phyloP scores from a whole-genome alignment of 176 grass and related monocot species.

The Triticum monococcum region DNA sequence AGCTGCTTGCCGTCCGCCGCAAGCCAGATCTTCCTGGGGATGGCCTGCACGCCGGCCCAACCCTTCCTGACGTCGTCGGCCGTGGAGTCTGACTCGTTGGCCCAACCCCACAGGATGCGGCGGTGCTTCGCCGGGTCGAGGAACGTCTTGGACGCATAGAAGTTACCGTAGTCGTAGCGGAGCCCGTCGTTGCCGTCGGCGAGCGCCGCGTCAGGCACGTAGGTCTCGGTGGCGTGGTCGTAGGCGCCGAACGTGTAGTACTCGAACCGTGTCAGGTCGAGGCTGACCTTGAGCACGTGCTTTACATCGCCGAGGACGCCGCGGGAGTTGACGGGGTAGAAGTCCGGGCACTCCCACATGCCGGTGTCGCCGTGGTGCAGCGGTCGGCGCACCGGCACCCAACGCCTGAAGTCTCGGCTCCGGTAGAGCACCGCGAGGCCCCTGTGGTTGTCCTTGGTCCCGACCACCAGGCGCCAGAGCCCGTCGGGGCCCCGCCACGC shows the following conservation, averaged over 20 bases:
- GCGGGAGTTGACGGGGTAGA: constrained; percentile 50
- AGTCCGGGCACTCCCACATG: constrained; percentile 96
- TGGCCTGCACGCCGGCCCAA: constrained; percentile 70
- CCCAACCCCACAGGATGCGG: constrained; percentile 71
- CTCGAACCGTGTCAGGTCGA: constrained; percentile 51
- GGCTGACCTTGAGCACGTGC: constrained; percentile 74
- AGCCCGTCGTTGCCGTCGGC: constrained; percentile 47
- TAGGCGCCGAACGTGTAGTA: constrained; percentile 71
- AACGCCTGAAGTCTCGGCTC: constrained; percentile 55
- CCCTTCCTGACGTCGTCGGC: constrained; percentile 44
- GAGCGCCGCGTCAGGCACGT: constrained; percentile 42
- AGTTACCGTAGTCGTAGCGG: constrained; percentile 76
- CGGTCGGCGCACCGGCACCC: constrained; percentile 11
- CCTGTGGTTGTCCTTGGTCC: constrained; percentile 40
- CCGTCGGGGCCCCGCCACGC: constrained; percentile 62
- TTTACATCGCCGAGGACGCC: not conserved
- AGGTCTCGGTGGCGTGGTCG: constrained; percentile 47
- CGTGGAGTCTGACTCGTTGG: constrained; percentile 63
- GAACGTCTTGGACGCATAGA: constrained; percentile 85
- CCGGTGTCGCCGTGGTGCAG: constrained; percentile 59
- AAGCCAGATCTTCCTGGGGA: constrained; percentile 66
- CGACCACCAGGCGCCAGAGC: constrained; percentile 47
- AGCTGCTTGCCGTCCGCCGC: constrained; percentile 56
- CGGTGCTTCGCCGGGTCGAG: constrained; percentile 42
- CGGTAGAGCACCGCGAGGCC: constrained; percentile 48